Conservation (phyloP, 148 eudicot genomes). For the Spergularia marina region DNA sequence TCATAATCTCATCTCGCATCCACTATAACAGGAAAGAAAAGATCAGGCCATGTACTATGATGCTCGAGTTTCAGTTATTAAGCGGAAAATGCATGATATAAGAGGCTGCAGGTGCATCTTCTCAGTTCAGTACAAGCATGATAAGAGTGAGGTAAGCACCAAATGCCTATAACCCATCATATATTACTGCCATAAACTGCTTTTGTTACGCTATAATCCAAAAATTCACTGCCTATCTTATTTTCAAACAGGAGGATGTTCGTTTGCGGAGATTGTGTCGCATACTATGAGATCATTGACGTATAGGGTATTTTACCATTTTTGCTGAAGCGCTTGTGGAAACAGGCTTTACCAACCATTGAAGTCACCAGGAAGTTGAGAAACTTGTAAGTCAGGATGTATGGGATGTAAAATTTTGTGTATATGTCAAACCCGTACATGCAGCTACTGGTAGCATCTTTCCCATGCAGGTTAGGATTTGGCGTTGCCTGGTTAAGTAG, state of each 20-base stretch:
- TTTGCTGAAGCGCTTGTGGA: constrained; percentile 2
- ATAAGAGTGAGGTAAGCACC: constrained; percentile 55
- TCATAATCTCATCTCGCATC: neutral
- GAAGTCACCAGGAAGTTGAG: no score
- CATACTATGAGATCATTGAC: constrained; percentile 13
- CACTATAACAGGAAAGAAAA: constrained; percentile 56
- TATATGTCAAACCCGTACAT: neutral
- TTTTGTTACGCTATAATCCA: neutral
- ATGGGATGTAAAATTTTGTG: constrained; percentile 20
- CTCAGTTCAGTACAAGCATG: constrained; percentile 69
- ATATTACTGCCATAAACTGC: neutral
- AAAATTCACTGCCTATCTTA: neutral
- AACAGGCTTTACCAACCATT: neutral
- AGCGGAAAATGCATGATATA: constrained; percentile 79
- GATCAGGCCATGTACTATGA: constrained; percentile 76
- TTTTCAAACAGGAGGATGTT: constrained; percentile 55
- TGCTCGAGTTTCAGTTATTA: constrained; percentile 56
- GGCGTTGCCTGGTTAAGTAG: no score
- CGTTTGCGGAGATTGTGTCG: constrained; percentile 73
- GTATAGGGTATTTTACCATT: neutral
- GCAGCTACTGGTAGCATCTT: neutral
- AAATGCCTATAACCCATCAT: neutral
- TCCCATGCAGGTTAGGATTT: neutral
- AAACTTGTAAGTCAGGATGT: neutral
- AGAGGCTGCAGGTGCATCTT: constrained; percentile 97